Evolutionary conservation across 305 asterid species (phyloP), one percentile per base, ranked within the genome.

Genomic region (Euphrasia arctica): DNA sequence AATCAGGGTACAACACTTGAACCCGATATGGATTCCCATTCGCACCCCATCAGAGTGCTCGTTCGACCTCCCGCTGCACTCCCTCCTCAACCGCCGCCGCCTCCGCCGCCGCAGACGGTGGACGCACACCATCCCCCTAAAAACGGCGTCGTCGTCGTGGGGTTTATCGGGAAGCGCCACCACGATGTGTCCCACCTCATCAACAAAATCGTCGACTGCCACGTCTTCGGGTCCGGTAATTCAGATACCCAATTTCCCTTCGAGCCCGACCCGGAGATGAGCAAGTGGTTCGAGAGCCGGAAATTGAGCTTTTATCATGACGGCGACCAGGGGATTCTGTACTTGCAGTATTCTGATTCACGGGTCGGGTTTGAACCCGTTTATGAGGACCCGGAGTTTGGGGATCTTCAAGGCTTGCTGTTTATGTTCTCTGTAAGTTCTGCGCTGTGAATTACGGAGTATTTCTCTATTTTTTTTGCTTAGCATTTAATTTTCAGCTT

Each of bases 351-450:
- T 27, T 58, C 71, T 58, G 83, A 74, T 39, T 67, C 72, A 49
- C 64, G 61, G 55, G 41, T 70, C 14, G 89, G 82, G 65, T 73
- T 68, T 43, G 89, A 79, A 66, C 83, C 86, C 25, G 62, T 68
- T 39, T 71, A 75, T 49, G 95, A 83, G 67, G 92, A 82, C 65
- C 74, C 73, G 58, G 95, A 88, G 75, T 74, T 82, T 11, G 87
- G 84, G 64, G 90, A 85, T 83, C 95, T 90, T 72, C 87, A 88
- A 72, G 99, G 91, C n/a, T 77, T 81, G 85, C 87, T 90, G 13
- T 94, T 90, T 67, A 86, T 94, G 89, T 94, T 94, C 81, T 78
- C 91, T 73, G 99, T 90, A 72, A 86, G 99, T 79, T 63, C 62
- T 60, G 25, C 25, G 15, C 22, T 39, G 43, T 7, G 1, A 39